A percentile compares a stretch with the other conserved stretches of the same genome.
Evolutionary conservation across 1,284 basidiomycete species (phyloP).

Genomic region (Apiotrichum laibachii): DNA sequence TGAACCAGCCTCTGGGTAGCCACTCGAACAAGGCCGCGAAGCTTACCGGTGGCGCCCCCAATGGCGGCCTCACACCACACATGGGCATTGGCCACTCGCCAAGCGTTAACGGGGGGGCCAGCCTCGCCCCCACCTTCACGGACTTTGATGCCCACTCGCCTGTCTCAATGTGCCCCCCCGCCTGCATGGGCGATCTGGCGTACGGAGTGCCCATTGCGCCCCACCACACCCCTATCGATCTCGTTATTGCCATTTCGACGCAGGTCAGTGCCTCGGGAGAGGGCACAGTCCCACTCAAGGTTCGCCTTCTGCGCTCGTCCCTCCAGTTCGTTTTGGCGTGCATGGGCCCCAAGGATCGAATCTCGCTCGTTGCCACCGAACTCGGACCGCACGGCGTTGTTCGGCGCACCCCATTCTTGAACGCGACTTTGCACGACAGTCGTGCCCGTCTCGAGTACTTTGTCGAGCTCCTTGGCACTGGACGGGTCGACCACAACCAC

Average conservation of each 20-base stretch:
- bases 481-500: constrained; percentile 41
- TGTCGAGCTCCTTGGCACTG: constrained; percentile 63
- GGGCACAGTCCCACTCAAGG: constrained; percentile 62
- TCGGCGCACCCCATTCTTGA: constrained; percentile 83
- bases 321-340: constrained; percentile 79
- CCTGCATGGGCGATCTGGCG: constrained; percentile 31
- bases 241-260: constrained; percentile 86
- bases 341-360: constrained; percentile 68
- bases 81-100: constrained; percentile 11
- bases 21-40: no score
- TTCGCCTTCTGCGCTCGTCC: constrained; percentile 77
- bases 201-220: constrained; percentile 57
- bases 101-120: constrained; percentile 13
- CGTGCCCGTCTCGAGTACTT: constrained; percentile 69
- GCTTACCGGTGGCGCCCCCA: no score
- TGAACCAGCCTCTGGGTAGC: neutral
- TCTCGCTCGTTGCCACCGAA: constrained; percentile 85
- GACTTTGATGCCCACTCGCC: neutral
- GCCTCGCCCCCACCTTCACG: constrained; percentile 14
- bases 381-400: constrained; percentile 69
- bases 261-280: constrained; percentile 74
- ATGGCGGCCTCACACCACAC: neutral
- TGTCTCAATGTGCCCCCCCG: constrained; percentile 4
- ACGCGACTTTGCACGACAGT: constrained; percentile 66
- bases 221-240: constrained; percentile 80